Evolutionary conservation across 345 rosid genomes (phyloP).

Genomic region (Physaria fendleri): DNA sequence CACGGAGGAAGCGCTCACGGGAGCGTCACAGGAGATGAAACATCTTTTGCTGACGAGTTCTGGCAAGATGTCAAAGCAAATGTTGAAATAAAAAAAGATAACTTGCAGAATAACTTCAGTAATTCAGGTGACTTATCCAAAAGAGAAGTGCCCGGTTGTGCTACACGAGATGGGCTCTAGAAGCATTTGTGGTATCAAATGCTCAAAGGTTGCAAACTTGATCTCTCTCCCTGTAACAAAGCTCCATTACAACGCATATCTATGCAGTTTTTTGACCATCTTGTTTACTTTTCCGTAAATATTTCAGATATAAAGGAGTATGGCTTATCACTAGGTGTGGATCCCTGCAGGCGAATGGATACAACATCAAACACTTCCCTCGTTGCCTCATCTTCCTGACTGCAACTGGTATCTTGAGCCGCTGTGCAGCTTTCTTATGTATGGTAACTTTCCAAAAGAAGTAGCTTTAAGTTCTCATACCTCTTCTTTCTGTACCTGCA

Average conservation of each 20-base stretch:
- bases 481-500: constrained; percentile 17
- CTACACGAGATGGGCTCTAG: constrained; percentile 91
- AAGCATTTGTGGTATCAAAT: constrained; percentile 90
- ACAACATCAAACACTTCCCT: constrained; percentile 58
- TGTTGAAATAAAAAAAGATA: constrained; percentile 62
- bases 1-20: constrained; percentile 55
- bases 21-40: constrained; percentile 35
- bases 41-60: constrained; percentile 71
- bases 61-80: constrained; percentile 73
- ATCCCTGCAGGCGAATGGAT: constrained; percentile 55
- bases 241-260: constrained; percentile 3
- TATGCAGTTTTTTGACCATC: not conserved
- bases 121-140: constrained; percentile 57
- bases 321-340: constrained; percentile 96
- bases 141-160: constrained; percentile 64
- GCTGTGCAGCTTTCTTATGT: constrained; percentile 51
- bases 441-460: constrained; percentile 65
- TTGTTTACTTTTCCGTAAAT: constrained; percentile 8
- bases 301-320: constrained; percentile 78
- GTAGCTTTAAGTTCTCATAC: constrained; percentile 20
- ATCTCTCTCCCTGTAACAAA: not conserved
- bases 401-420: constrained; percentile 51
- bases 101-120: constrained; percentile 41
- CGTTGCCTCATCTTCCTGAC: constrained; percentile 51
- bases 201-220: constrained; percentile 65